These are phyloP conservation scores for Phytophthora ramorum DNA, from an alignment of 352 stramenopile species.

Conservation along the genomic window DNA sequence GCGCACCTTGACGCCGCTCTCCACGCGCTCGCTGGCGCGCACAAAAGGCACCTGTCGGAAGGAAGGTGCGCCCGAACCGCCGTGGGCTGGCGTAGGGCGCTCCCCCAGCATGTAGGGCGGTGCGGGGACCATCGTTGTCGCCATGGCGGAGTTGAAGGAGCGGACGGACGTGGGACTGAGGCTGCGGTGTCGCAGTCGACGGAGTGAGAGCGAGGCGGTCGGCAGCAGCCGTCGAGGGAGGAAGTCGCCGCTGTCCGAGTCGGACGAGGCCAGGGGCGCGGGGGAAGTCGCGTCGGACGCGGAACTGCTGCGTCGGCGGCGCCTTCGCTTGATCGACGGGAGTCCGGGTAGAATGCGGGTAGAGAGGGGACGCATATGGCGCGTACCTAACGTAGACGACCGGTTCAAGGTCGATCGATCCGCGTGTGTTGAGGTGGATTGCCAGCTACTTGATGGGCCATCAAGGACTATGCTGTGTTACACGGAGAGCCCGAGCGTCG, in stretches of 20 bases:
- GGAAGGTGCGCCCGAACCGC: conserved; percentile 55
- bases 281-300: conserved; percentile 21
- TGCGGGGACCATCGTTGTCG: conserved; percentile 43
- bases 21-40: conserved; percentile 76
- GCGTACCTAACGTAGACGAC: conserved; percentile 13
- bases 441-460: conserved; percentile 7
- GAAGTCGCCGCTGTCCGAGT: conserved; percentile 22
- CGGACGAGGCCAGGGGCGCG: conserved; percentile 13
- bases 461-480: conserved; percentile 6
- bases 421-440: not conserved
- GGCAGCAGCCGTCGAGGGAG: conserved; percentile 14
- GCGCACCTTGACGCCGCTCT: conserved; percentile 82
- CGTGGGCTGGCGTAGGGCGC: conserved; percentile 63
- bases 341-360: conserved; percentile 24
- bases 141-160: conserved; percentile 30
- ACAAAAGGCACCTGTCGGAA: conserved; percentile 89
- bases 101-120: conserved; percentile 87
- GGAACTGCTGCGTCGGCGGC: conserved; percentile 32
- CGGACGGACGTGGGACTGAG: conserved; percentile 23
- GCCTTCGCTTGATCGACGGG: conserved; percentile 28
- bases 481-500: conserved; percentile 6
- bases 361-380: conserved; percentile 34
- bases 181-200: conserved; percentile 19
- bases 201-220: conserved; percentile 15
- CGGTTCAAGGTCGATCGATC: not conserved